phyloP scores from a whole-genome alignment of 1,139 yeast genomes.

The Suhomyces wounanorum region DNA sequence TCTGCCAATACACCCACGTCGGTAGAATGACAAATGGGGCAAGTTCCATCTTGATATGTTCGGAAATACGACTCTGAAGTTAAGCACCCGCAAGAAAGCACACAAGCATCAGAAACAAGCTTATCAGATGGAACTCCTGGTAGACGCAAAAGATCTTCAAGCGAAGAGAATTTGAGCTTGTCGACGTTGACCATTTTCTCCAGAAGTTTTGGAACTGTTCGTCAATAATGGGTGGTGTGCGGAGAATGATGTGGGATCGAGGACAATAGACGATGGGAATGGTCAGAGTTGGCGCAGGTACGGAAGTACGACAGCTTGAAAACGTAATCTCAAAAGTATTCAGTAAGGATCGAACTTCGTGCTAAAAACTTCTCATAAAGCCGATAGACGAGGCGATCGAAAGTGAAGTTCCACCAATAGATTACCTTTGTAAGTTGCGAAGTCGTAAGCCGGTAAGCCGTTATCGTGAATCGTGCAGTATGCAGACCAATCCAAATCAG shows the following conservation, averaged over 20 bases:
- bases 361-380: background rate
- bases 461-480: background rate
- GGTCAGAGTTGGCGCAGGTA: background rate
- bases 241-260: background rate
- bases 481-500: background rate
- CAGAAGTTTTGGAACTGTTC: background rate
- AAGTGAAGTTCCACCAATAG: background rate
- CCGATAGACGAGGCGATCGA: background rate
- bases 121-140: slow-evolving; percentile 25
- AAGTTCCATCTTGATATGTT: slow-evolving; percentile 27
- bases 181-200: slow-evolving; percentile 26
- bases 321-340: background rate
- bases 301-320: background rate
- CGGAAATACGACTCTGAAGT: slow-evolving; percentile 51
- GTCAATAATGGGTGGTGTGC: no score
- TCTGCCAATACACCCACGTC: slow-evolving; percentile 43
- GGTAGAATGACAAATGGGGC: slow-evolving; percentile 51
- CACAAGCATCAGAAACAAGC: slow-evolving; percentile 51
- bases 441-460: background rate
- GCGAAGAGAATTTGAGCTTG: slow-evolving; percentile 24
- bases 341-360: background rate
- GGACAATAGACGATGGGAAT: background rate
- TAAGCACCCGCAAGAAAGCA: slow-evolving; percentile 72
- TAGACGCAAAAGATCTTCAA: slow-evolving; percentile 35
- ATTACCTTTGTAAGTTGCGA: background rate